These are phyloP conservation scores for Sporothrix brunneoviolacea DNA, from an alignment of 2,329 filamentous ascomycete genomes.

Conservation along the genomic window DNA sequence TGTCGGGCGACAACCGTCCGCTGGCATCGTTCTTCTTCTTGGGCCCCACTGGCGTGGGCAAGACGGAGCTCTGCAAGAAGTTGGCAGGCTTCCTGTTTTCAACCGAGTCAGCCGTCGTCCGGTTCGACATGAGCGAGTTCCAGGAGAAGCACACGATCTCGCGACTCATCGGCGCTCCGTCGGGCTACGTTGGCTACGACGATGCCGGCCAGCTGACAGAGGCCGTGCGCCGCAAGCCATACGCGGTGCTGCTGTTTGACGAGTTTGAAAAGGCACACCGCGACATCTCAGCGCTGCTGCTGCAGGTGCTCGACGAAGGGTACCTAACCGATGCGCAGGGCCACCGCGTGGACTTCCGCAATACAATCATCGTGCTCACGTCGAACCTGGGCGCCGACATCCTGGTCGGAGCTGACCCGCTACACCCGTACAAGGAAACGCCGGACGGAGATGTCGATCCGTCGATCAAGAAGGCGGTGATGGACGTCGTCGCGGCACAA, in stretches of 20 bases:
- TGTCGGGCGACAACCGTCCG: constrained; percentile 86
- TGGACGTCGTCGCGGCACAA: constrained; percentile 71
- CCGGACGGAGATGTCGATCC: constrained; percentile 63
- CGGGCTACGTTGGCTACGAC: constrained; percentile 94
- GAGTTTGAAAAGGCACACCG: constrained; percentile 97
- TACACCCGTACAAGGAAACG: constrained; percentile 57
- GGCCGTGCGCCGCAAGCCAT: constrained; percentile 88
- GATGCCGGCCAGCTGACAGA: constrained; percentile 95
- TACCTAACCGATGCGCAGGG: constrained; percentile 94
- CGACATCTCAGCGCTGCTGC: constrained; percentile 83
- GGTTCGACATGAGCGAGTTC: constrained; percentile 98
- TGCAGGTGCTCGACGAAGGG: constrained; percentile 93
- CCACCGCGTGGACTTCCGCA: constrained; percentile 93
- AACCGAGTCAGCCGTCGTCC: constrained; percentile 80
- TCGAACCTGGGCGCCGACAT: constrained; percentile 93
- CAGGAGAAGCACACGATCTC: constrained; percentile 96
- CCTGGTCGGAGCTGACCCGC: constrained; percentile 66
- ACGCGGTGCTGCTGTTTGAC: constrained; percentile 89
- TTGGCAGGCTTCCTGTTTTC: constrained; percentile 90
- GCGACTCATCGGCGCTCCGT: constrained; percentile 83
- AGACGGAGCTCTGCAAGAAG: constrained; percentile 96
- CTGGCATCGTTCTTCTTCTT: constrained; percentile 97
- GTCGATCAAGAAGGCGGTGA: constrained; percentile 69
- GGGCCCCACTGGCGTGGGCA: constrained; percentile 91
- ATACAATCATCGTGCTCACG: constrained; percentile 93